Conservation (phyloP, 257 asterid species). For the Cordia subcordata region DNA sequence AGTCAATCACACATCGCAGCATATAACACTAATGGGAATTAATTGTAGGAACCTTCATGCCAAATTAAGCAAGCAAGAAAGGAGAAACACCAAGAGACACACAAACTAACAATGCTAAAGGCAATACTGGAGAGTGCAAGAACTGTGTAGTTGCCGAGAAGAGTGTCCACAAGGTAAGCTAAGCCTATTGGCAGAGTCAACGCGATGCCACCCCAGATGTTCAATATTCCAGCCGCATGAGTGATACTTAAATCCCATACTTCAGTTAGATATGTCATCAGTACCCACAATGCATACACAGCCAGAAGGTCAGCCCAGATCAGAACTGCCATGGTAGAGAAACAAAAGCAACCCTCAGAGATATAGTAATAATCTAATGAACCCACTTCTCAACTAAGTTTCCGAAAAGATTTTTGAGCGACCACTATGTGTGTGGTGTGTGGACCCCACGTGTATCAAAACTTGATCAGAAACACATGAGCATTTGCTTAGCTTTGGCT, state of each 20-base stretch:
- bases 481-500: no score
- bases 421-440: no score
- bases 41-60: background rate
- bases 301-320: conserved; percentile 22
- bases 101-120: conserved; percentile 34
- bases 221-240: conserved; percentile 50
- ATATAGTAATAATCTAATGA: background rate
- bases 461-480: no score
- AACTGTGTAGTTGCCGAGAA: conserved; percentile 29
- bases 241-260: conserved; percentile 64
- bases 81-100: background rate
- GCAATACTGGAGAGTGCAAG: conserved; percentile 51
- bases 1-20: no score
- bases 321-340: conserved; percentile 14
- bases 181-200: conserved; percentile 34
- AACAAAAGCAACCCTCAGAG: background rate
- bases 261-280: conserved; percentile 56
- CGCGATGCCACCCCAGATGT: conserved; percentile 39
- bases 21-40: no score
- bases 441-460: background rate
- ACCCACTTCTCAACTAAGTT: background rate
- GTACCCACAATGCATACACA: conserved; percentile 39
- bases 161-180: conserved; percentile 26
- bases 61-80: background rate
- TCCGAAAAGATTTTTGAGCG: no score